A percentile compares a stretch with the other conserved stretches of the same genome.
phyloP scores from a whole-genome alignment of 2,329 filamentous ascomycete species.

The Fusarium beomiforme region DNA sequence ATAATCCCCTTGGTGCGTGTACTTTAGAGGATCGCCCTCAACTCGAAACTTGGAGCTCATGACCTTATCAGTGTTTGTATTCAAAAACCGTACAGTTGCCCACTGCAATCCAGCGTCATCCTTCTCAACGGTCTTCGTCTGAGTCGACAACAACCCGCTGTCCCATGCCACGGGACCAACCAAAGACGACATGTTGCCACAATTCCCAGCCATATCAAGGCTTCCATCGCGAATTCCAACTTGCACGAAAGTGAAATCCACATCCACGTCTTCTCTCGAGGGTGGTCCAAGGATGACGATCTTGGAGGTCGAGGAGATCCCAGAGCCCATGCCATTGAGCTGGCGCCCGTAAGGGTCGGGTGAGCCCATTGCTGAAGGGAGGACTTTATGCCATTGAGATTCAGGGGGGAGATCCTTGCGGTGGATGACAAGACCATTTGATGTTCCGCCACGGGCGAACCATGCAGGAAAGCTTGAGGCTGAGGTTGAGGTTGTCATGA shows the following conservation, averaged over 20 bases:
- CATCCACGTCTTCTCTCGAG: constrained; percentile 59
- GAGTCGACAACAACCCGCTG: constrained; percentile 39
- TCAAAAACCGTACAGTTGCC: constrained; percentile 68
- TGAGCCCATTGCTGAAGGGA: constrained; percentile 69
- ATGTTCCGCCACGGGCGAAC: constrained; percentile 72
- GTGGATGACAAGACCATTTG: constrained; percentile 67
- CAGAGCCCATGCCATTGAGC: constrained; percentile 76
- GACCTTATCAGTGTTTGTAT: constrained; percentile 76
- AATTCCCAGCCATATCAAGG: constrained; percentile 76
- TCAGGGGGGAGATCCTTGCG: constrained; percentile 49
- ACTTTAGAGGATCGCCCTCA: constrained; percentile 47
- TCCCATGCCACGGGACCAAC: constrained; percentile 65
- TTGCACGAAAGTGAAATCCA: constrained; percentile 78
- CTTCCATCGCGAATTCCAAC: constrained; percentile 69
- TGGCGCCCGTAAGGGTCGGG: constrained; percentile 75
- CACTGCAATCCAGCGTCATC: constrained; percentile 43
- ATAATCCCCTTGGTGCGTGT: constrained; percentile 59
- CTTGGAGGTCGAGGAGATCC: constrained; percentile 75
- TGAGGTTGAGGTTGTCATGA: constrained; percentile 32
- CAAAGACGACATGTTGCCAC: constrained; percentile 77
- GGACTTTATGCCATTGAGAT: constrained; percentile 57
- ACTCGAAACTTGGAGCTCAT: constrained; percentile 68
- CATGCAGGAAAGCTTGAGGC: constrained; percentile 50
- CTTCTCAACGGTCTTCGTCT: constrained; percentile 18
- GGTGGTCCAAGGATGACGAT: constrained; percentile 72